Conservation (phyloP, 1,284 basidiomycete species). For the Rhodotorula glutinis region DNA sequence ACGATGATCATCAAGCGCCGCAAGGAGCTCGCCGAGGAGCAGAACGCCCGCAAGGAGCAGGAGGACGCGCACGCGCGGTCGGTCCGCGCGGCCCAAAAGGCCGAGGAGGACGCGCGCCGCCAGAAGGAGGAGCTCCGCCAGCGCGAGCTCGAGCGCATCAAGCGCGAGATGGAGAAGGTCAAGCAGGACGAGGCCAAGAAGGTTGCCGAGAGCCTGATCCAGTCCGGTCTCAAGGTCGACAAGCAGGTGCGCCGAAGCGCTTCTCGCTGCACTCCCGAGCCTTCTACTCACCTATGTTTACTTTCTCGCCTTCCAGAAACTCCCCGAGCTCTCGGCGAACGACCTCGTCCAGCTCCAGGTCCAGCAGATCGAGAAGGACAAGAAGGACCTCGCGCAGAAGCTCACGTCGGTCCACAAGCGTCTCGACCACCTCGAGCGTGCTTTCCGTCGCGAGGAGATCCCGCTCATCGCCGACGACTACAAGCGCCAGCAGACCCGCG, state of each 20-base stretch:
- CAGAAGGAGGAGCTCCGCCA: conserved; percentile 66
- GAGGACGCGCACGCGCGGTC: conserved; percentile 80
- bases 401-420: conserved; percentile 83
- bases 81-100: conserved; percentile 65
- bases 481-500: conserved; percentile 73
- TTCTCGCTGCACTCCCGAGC: background rate
- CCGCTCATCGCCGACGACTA: conserved; percentile 85
- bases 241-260: conserved; percentile 63
- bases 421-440: conserved; percentile 93
- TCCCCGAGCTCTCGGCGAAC: conserved; percentile 54
- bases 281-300: background rate
- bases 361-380: conserved; percentile 93
- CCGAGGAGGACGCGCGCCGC: conserved; percentile 67
- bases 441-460: conserved; percentile 89
- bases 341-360: conserved; percentile 88
- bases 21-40: conserved; percentile 81
- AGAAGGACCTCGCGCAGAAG: conserved; percentile 79
- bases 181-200: conserved; percentile 68
- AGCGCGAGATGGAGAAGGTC: conserved; percentile 79
- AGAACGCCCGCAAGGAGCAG: conserved; percentile 80
- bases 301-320: conserved; percentile 5
- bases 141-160: conserved; percentile 73
- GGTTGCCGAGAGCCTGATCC: conserved; percentile 69
- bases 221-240: conserved; percentile 79
- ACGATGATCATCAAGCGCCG: conserved; percentile 80